Percentiles rank a stretch among this genome's conserved stretches.
Conservation (phyloP, 768 basidiomycete genomes). For the Boletus rubroflammeus region DNA sequence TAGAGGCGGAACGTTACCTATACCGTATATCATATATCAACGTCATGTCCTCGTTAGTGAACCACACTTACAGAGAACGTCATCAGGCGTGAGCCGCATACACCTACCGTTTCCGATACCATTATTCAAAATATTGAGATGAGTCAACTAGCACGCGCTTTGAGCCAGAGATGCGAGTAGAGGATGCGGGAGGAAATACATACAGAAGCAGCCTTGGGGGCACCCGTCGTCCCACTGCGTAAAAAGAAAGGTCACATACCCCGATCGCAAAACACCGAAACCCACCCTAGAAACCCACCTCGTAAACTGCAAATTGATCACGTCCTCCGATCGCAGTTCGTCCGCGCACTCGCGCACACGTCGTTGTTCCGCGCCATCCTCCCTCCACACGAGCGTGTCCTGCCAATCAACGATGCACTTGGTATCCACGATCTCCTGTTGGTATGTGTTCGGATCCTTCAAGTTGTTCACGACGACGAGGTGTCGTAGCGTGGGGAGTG, state of each 20-base stretch:
- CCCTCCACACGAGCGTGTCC: slow-evolving; percentile 67
- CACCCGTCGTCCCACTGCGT: slow-evolving; percentile 71
- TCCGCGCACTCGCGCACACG: slow-evolving; percentile 41
- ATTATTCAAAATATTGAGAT: slow-evolving; percentile 77
- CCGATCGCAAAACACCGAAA: background rate
- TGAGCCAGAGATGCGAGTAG: background rate
- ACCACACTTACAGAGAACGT: slow-evolving; percentile 59
- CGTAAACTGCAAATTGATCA: slow-evolving; percentile 83
- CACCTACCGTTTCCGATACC: slow-evolving; percentile 63
- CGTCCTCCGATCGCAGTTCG: slow-evolving; percentile 55
- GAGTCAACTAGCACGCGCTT: slow-evolving; percentile 56
- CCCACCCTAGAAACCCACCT: slow-evolving; percentile 45
- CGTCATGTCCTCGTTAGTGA: background rate
- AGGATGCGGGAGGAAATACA: slow-evolving; percentile 12
- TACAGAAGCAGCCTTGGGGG: slow-evolving; percentile 82
- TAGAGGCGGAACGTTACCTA: slow-evolving; percentile 79
- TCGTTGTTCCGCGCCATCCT: slow-evolving; percentile 42
- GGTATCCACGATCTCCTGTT: slow-evolving; percentile 38
- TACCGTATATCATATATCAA: slow-evolving; percentile 1
- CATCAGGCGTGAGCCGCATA: slow-evolving; percentile 64
- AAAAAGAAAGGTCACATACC: background rate
- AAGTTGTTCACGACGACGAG: slow-evolving; percentile 67
- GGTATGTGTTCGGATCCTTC: slow-evolving; percentile 37
- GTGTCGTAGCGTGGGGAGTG: slow-evolving; percentile 58
- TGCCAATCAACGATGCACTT: slow-evolving; percentile 64